A percentile compares a stretch with the other conserved stretches of the same genome.
phyloP scores from a whole-genome alignment of 768 basidiomycete genomes.

The Nidula microcarpa region DNA sequence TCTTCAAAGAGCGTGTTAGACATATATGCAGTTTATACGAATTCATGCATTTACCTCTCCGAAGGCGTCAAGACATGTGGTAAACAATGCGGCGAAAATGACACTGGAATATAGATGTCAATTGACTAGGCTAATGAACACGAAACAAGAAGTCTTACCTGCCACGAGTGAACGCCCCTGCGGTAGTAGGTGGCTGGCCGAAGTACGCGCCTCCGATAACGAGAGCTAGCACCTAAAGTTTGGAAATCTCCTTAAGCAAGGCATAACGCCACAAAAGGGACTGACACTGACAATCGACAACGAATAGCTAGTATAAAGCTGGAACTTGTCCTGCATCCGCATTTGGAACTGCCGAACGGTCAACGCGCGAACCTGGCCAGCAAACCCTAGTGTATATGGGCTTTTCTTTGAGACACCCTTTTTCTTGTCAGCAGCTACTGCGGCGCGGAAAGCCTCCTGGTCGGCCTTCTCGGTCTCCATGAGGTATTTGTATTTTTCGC shows the following conservation, averaged over 20 bases:
- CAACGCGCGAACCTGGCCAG: conserved; percentile 68
- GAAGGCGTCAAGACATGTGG: conserved; percentile 70
- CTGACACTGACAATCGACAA: conserved; percentile 48
- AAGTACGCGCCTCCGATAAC: conserved; percentile 75
- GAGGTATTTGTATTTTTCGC: conserved; percentile 50
- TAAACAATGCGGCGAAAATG: conserved; percentile 68
- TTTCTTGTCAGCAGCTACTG: conserved; percentile 76
- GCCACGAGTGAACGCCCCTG: conserved; percentile 86
- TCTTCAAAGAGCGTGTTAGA: conserved; percentile 44
- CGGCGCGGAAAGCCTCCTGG: conserved; percentile 73
- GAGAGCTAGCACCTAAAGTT: conserved; percentile 45
- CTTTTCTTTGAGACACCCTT: conserved; percentile 73
- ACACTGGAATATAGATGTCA: conserved; percentile 31
- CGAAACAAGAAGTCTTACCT: conserved; percentile 26
- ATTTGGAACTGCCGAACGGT: conserved; percentile 72
- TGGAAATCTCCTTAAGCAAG: background rate
- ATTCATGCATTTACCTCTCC: conserved; percentile 43
- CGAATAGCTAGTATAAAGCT: conserved; percentile 66
- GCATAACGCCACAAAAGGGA: background rate
- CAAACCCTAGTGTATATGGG: conserved; percentile 80
- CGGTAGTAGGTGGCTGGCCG: conserved; percentile 66
- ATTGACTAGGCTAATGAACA: background rate
- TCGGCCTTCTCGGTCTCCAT: conserved; percentile 63
- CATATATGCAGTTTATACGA: background rate
- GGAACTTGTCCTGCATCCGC: conserved; percentile 74